Evolutionary conservation across 495 filamentous ascomycete species (phyloP).

Genomic region (Tuber umbilicatum): DNA sequence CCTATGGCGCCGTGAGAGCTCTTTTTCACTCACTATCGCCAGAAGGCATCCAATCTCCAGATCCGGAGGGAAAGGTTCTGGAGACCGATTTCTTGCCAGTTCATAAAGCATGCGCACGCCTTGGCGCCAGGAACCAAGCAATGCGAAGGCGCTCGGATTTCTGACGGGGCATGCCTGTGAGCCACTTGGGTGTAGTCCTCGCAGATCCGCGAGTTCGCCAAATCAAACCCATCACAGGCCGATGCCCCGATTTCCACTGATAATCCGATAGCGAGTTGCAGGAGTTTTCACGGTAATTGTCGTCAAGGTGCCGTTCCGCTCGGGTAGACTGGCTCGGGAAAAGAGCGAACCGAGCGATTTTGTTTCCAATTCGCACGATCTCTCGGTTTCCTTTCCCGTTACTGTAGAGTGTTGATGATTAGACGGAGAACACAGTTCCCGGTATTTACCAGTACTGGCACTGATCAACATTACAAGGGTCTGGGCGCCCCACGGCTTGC

Average conservation of each 20-base stretch:
- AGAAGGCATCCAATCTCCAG: neutral
- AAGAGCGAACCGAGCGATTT: neutral
- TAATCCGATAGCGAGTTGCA: neutral
- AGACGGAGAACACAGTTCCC: neutral
- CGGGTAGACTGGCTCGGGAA: conserved; percentile 7
- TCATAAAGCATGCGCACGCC: no score
- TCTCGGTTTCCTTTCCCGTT: neutral
- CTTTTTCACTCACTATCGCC: neutral
- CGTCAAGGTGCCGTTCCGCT: neutral
- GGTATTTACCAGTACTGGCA: no score
- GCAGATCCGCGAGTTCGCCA: neutral
- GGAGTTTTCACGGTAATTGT: neutral
- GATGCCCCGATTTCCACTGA: neutral
- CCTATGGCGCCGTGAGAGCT: no score
- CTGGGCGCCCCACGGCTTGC: neutral
- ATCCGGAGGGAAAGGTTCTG: neutral
- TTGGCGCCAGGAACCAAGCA: no score
- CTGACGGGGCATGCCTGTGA: neutral
- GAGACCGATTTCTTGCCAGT: neutral
- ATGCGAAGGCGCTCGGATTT: no score
- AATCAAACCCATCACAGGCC: neutral
- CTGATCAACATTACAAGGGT: neutral
- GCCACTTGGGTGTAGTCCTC: neutral
- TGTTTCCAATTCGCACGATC: neutral
- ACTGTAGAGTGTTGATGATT: no score